Conservation (phyloP, 1,284 basidiomycete species). For the Ganoderma multipileum region DNA sequence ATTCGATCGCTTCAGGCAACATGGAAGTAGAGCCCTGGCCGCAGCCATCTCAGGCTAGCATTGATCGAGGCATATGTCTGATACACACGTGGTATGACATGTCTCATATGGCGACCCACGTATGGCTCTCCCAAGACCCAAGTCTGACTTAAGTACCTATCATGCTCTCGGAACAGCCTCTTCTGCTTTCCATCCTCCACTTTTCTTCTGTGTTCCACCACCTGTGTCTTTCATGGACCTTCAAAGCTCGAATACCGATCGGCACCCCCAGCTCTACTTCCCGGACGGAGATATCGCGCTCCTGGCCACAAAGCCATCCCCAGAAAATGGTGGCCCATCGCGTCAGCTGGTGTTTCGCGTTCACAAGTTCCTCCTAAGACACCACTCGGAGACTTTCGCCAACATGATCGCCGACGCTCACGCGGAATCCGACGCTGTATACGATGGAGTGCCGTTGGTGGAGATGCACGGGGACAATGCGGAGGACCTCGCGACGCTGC, state of each 20-base stretch:
- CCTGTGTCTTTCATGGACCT: neutral
- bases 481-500: constrained; percentile 46
- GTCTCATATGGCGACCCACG: neutral
- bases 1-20: no score
- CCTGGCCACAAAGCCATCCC: constrained; percentile 45
- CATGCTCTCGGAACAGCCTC: no score
- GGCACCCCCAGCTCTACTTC: constrained; percentile 71
- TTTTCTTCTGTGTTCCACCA: neutral
- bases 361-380: constrained; percentile 67
- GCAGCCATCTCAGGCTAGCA: no score
- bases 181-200: no score
- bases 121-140: no score
- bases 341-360: constrained; percentile 58
- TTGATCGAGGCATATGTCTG: neutral
- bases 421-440: constrained; percentile 4
- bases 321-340: constrained; percentile 30
- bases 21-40: no score
- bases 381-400: constrained; percentile 68
- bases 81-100: neutral
- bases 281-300: constrained; percentile 72
- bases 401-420: constrained; percentile 68
- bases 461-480: constrained; percentile 26
- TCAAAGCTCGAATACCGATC: neutral
- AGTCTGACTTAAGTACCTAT: no score
- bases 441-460: constrained; percentile 30